Conservation (phyloP, 2,329 filamentous ascomycete genomes). For the Delphinella strobiligena region DNA sequence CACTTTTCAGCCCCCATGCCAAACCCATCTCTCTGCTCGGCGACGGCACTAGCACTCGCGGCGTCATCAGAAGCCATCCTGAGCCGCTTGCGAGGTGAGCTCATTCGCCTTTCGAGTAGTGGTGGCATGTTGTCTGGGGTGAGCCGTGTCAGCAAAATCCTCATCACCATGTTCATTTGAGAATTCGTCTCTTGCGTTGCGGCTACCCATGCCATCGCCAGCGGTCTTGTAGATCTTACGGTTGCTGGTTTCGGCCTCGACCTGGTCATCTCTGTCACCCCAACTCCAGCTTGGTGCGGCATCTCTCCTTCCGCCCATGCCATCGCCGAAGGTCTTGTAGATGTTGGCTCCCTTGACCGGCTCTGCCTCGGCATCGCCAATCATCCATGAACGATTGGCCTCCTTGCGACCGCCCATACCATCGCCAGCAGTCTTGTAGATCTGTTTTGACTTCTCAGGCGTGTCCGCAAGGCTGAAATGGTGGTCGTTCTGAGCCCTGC, state of each 20-base stretch:
- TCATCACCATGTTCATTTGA: background rate
- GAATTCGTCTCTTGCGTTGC: background rate
- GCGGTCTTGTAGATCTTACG: constrained; percentile 24
- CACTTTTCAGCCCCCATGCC: too few relatives aligned
- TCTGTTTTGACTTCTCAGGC: constrained; percentile 17
- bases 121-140: too few relatives aligned
- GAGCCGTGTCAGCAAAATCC: background rate
- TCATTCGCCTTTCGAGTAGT: too few relatives aligned
- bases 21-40: too few relatives aligned
- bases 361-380: constrained; percentile 33
- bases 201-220: constrained; percentile 46
- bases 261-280: constrained; percentile 11
- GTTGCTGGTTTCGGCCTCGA: constrained; percentile 3
- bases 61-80: too few relatives aligned
- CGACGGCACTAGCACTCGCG: too few relatives aligned
- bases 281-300: constrained; percentile 5
- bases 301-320: constrained; percentile 43
- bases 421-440: constrained; percentile 25
- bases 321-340: constrained; percentile 29
- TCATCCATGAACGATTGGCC: constrained; percentile 41
- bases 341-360: constrained; percentile 14
- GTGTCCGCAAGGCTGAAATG: background rate
- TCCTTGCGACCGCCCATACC: constrained; percentile 55
- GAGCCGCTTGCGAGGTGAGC: too few relatives aligned
- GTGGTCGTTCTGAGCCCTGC: constrained; percentile 2